Evolutionary conservation across 2,329 filamentous ascomycete genomes (phyloP), one percentile per base, ranked within the genome.

Genomic region (Periconia sp.): DNA sequence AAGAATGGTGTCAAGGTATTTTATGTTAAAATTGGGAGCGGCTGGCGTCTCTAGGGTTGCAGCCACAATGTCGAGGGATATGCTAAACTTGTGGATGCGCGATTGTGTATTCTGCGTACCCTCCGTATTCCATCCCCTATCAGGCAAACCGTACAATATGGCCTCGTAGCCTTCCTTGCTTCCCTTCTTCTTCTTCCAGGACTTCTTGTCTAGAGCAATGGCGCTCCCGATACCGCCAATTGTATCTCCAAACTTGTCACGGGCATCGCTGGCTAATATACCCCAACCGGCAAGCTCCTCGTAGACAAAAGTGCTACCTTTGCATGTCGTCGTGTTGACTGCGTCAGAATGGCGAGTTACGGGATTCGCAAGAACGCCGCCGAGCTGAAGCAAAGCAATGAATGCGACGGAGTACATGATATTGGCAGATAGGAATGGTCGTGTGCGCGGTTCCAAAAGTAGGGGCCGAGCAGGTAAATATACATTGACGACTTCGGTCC

Each of bases 91-190:
- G 66, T 90, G 86, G 19, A 90, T 76, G 23, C 86, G 79, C 3
- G 79, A 78, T 52, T 87, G 81, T 63, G 79, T 87, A 63, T 88
- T 88, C 13, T 85, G 65, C 0, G 86, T 88, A 53, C 7, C 86
- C 54, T 88, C 73, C 0, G 85, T 88, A 59, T 89, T 89, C 85
- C 86, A 89, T 25, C 86, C 86, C 46, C 85, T 77, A 59, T 88
- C 85, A 1, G 86, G 86, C 12, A 88, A 66, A 10, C 76, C 74
- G 69, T 80, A 89, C 16, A 88, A 59, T 4, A 80, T 76, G 12
- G 84, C 86, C 2, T 76, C 75, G 61, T 88, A 89, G 5, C 63
- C 74, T 5, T 60, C 57, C 4, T 49, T 53, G 16, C 56, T 38
- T 72, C 73, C 55, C 70, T 75, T 4, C 64, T 68, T 68, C 59